Base-by-base conservation (phyloP, 2,329 filamentous ascomycete genomes). In the Calonectria multiphialidica region DNA sequence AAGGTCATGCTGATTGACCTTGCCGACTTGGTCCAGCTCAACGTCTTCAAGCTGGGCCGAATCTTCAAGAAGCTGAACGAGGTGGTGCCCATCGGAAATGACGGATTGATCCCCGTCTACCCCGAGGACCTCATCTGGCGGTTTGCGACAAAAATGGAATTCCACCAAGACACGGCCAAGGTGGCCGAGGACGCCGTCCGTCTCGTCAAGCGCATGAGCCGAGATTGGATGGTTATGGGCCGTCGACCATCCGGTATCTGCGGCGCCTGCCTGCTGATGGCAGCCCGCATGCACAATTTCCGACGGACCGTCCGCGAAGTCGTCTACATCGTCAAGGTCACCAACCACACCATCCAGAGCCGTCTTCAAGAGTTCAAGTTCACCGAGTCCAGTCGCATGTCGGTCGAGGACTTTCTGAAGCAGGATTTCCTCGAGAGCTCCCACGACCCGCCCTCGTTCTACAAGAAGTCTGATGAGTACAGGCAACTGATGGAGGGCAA, bases 231-330 rank as follows among this genome's bases (percentile, higher is more conserved):
- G 91, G 93, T 96, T 57, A 95, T 96, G 81, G 97, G 97, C 78
- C 94, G 97, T 80, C 93, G 97, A 47, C 97, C 97, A 18, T 96
- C 96, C 8, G 97, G 97, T 76, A 93, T 98, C 67, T 98, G 96
- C 82, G 97, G 97, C 73, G 97, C 97, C 15, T 98, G 96, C 76
- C 90, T 99, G 59, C 94, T 99, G 73, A 93, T 99, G 82, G 97
- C 97, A 8, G 96, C 97, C 10, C 94, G 97, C 65, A 98, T 98
- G 93, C 98, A 98, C 89, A 98, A 98, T 83, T 99, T 97, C 81
- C 93, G 96, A 53, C 93, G 97, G 21, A 98, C 95, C 0, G 92
- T 98, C 15, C 91, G 95, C 35, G 97, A 99, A 84, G 94, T 99
- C 10, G 96, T 98, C n/a, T 98, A 98, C 82, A 94, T 98, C 44